Evolutionary conservation across 2,329 filamentous ascomycete species (phyloP).

Genomic region (Rhinocladiella mackenziei): DNA sequence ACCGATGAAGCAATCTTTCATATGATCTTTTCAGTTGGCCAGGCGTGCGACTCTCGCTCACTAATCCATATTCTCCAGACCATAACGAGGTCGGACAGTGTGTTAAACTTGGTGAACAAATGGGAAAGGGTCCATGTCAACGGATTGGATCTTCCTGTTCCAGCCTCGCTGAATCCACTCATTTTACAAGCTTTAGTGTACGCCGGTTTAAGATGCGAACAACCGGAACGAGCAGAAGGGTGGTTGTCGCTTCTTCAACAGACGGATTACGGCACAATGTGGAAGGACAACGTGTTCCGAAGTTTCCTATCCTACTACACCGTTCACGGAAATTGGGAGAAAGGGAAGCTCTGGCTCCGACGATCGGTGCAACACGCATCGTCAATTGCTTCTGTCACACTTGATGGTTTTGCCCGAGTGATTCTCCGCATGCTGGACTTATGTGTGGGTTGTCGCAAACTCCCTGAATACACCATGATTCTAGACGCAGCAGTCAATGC

Average conservation of each 20-base stretch:
- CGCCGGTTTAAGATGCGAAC: conserved; percentile 20
- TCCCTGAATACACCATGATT: conserved; percentile 23
- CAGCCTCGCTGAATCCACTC: conserved; percentile 14
- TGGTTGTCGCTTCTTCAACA: conserved; percentile 22
- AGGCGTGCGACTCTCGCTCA: conserved; percentile 17
- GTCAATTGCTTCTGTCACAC: conserved; percentile 13
- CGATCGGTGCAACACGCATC: conserved; percentile 18
- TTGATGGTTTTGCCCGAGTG: conserved; percentile 16
- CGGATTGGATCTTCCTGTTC: conserved; percentile 23
- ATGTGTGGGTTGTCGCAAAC: conserved; percentile 25
- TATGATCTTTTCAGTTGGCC: conserved; percentile 20
- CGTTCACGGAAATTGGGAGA: conserved; percentile 20
- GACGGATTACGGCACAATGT: conserved; percentile 12
- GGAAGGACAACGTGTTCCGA: conserved; percentile 21
- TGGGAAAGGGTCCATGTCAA: conserved; percentile 23
- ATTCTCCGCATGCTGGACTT: conserved; percentile 28
- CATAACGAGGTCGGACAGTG: conserved; percentile 12
- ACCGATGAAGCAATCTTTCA: conserved; percentile 16
- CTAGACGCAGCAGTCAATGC: conserved; percentile 22
- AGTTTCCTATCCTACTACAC: conserved; percentile 25
- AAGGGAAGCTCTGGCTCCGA: conserved; percentile 25
- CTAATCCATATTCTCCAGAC: conserved; percentile 18
- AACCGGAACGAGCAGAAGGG: conserved; percentile 27
- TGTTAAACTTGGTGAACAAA: conserved; percentile 11
- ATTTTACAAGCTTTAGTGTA: conserved; percentile 22